Base-by-base conservation (phyloP, 768 basidiomycete species). In the Rhizopogon rudus region DNA sequence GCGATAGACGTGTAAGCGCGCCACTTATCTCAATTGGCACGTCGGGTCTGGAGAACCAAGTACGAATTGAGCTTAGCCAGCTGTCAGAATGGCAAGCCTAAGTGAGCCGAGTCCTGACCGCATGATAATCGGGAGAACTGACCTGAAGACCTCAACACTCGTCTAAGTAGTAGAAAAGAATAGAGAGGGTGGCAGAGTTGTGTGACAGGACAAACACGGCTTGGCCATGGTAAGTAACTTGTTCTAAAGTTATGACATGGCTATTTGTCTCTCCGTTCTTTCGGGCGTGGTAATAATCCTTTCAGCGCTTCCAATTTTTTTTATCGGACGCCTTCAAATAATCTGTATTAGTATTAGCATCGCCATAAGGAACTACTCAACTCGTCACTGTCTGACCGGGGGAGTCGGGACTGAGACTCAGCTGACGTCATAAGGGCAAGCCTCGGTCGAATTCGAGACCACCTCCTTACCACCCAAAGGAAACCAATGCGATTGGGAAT, bases 21-120 rank as follows among this genome's bases (percentile, higher is more conserved):
- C 61, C 69, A 63, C 64, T 60, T 59, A 52, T 20, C 40, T 43
- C 50, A 69, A 66, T 68, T 70, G 9, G 13, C 33, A 10, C 5
- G 14, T 9, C 22, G 48, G 22, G 35, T 37, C 17, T 14, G 20
- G 20, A 37, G 33, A 49, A 49, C 16, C 10, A 35, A 37, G 33
- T 14, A 49, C 66, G 60, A 66, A 55, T 44, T 43, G 37, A 44
- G 59, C 56, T 60, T 63, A 55, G 61, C 60, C 56, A 65, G 61
- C 49, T 57, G 62, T 61, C 51, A 57, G 55, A 44, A 5, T 10
- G 6, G 46, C 44, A 39, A 8, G 40, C 41, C 25, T 51, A 31
- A 41, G 25, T 31, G 40, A 40, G 37, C 9, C 17, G 51, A 25
- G 31, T 22, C 31, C 10, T 14, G 51, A 3, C 14, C 20, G 42